Conservation (phyloP, 306 rosid species). For the Vigna unguiculata region DNA sequence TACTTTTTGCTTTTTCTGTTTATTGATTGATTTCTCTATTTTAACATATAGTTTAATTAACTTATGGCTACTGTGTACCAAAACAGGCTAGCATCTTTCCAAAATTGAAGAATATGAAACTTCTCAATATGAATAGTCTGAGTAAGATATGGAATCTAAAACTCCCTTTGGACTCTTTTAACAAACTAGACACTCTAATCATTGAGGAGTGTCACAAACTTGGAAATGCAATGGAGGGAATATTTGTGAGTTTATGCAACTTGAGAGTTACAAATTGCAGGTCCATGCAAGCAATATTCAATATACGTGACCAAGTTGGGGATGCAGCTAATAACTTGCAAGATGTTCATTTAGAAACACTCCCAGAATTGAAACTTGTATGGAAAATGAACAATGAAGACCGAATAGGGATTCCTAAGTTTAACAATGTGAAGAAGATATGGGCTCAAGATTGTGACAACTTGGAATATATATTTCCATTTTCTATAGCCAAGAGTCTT, state of each 20-base stretch:
- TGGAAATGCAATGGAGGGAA: not conserved
- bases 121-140: not conserved
- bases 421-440: not conserved
- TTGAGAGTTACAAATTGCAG: constrained; percentile 11
- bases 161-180: not conserved
- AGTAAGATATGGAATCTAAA: not conserved
- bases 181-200: not conserved
- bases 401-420: not conserved
- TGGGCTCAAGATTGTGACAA: not conserved
- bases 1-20: too few species aligned
- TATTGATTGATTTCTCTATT: not conserved
- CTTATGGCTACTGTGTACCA: not conserved
- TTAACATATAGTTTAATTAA: not conserved
- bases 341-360: not conserved
- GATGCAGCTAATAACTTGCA: not conserved
- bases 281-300: not conserved
- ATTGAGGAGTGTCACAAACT: not conserved
- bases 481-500: constrained; percentile 5
- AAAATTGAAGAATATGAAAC: constrained; percentile 11
- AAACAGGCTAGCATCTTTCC: not conserved
- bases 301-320: too few species aligned
- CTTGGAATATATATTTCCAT: constrained; percentile 35
- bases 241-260: not conserved
- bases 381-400: constrained; percentile 22
- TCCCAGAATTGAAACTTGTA: constrained; percentile 22